Percentiles rank a stretch among this genome's conserved stretches.
Conservation (phyloP, 495 filamentous ascomycete species). For the Hypoxylon perforatum region DNA sequence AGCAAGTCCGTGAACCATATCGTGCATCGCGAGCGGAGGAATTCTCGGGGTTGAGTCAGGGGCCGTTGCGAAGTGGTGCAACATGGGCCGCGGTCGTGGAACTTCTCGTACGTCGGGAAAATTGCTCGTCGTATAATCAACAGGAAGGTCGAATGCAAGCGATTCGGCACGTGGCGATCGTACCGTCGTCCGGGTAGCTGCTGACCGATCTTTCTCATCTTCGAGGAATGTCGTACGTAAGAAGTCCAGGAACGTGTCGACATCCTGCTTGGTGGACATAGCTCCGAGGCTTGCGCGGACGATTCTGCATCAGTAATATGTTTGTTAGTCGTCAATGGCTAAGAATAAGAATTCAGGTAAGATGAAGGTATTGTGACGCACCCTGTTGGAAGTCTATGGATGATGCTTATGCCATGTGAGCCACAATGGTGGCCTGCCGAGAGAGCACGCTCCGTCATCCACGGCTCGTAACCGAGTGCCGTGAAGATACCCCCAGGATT, state of each 20-base stretch:
- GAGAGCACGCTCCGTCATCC: constrained; percentile 70
- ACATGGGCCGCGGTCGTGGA: constrained; percentile 34
- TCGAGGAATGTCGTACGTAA: constrained; percentile 62
- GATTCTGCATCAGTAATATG: constrained; percentile 52
- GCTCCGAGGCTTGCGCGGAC: constrained; percentile 76
- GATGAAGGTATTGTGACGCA: constrained; percentile 44
- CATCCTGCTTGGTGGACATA: constrained; percentile 73
- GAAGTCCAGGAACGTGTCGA: constrained; percentile 68
- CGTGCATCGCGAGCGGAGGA: constrained; percentile 35
- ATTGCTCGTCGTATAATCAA: constrained; percentile 33
- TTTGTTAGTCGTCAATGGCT: constrained; percentile 24
- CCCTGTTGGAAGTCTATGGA: constrained; percentile 66
- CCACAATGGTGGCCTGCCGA: constrained; percentile 73
- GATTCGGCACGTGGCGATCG: constrained; percentile 26
- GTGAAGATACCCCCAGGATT: constrained; percentile 58
- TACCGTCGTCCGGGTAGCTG: constrained; percentile 19
- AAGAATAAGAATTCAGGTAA: constrained; percentile 16
- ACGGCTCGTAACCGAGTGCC: constrained; percentile 61
- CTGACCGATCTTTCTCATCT: constrained; percentile 29
- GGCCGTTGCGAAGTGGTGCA: constrained; percentile 31
- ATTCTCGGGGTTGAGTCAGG: constrained; percentile 38
- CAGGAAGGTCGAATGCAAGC: constrained; percentile 33
- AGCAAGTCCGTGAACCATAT: constrained; percentile 32
- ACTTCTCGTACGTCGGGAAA: constrained; percentile 41
- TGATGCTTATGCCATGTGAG: constrained; percentile 57